These are phyloP conservation scores for Thalassiosira profunda DNA, from an alignment of 108 stramenopile genomes.

Conservation along the genomic window DNA sequence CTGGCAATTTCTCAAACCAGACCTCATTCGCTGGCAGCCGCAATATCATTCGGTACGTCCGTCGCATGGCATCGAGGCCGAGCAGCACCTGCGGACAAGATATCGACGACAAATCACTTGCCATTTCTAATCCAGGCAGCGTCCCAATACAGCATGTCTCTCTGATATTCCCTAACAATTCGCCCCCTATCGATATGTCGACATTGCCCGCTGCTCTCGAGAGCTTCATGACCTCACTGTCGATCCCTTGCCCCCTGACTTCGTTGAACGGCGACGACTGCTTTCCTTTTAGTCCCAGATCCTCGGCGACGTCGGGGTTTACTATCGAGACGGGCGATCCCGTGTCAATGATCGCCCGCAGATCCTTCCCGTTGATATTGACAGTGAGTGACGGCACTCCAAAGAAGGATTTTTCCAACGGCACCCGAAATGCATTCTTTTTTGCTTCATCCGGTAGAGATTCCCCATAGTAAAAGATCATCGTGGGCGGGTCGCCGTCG, in stretches of 20 bases:
- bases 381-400: constrained; percentile 14
- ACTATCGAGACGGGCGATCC: constrained; percentile 26
- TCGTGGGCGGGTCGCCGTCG: constrained; percentile 26
- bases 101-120: constrained; percentile 1
- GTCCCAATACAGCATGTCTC: constrained; percentile 8
- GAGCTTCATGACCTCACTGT: constrained; percentile 62
- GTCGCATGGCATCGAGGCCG: not conserved
- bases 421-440: constrained; percentile 5
- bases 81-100: not conserved
- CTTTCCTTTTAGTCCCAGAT: constrained; percentile 5
- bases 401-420: constrained; percentile 6
- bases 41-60: constrained; percentile 1
- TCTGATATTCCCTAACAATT: not conserved
- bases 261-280: constrained; percentile 75
- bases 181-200: constrained; percentile 3
- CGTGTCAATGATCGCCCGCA: constrained; percentile 30
- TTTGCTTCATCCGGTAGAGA: constrained; percentile 11
- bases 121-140: constrained; percentile 14
- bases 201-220: not conserved
- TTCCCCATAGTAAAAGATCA: constrained; percentile 27
- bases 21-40: not conserved
- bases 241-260: constrained; percentile 94
- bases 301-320: constrained; percentile 2
- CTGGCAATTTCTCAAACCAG: not conserved
- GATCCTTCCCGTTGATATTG: constrained; percentile 9